Percentiles rank a stretch among this genome's conserved stretches.
phyloP scores from a whole-genome alignment of 768 basidiomycete genomes.

The Lentinus tigrinus region DNA sequence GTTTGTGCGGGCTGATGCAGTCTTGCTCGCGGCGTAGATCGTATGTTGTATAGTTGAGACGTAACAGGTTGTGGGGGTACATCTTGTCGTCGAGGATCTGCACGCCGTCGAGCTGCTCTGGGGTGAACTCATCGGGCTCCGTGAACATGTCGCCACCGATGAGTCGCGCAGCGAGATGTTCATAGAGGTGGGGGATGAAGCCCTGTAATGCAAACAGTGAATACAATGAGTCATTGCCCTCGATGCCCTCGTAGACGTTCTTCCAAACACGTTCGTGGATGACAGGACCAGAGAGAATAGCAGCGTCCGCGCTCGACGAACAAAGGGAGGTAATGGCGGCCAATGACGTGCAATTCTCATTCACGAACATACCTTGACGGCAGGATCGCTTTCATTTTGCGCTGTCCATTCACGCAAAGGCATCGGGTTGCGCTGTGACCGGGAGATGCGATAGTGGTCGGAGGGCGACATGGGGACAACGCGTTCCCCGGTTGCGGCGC shows the following conservation, averaged over 20 bases:
- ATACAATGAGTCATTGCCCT: slow-evolving; percentile 57
- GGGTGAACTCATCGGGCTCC: background rate
- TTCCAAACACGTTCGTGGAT: slow-evolving; percentile 69
- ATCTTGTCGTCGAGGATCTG: slow-evolving; percentile 24
- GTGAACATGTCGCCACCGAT: background rate
- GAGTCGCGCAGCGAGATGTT: background rate
- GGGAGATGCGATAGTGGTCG: no score
- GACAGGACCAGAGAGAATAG: slow-evolving; percentile 29
- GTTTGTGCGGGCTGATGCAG: slow-evolving; percentile 36
- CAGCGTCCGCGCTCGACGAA: slow-evolving; percentile 33
- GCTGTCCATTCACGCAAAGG: no score
- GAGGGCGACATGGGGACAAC: no score
- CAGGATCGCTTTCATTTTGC: no score
- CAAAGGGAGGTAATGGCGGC: slow-evolving; percentile 32
- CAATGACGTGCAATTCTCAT: no score
- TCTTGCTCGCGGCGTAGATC: slow-evolving; percentile 43
- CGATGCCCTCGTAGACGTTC: slow-evolving; percentile 57
- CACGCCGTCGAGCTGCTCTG: background rate
- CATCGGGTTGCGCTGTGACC: no score
- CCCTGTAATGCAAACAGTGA: no score
- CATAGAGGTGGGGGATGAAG: background rate
- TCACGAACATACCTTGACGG: no score
- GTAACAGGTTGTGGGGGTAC: slow-evolving; percentile 31
- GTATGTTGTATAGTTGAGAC: slow-evolving; percentile 43
- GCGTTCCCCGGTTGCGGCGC: no score